These are phyloP conservation scores for Dactylorhiza incarnata DNA, from an alignment of 106 monocot species.

Conservation along the genomic window DNA sequence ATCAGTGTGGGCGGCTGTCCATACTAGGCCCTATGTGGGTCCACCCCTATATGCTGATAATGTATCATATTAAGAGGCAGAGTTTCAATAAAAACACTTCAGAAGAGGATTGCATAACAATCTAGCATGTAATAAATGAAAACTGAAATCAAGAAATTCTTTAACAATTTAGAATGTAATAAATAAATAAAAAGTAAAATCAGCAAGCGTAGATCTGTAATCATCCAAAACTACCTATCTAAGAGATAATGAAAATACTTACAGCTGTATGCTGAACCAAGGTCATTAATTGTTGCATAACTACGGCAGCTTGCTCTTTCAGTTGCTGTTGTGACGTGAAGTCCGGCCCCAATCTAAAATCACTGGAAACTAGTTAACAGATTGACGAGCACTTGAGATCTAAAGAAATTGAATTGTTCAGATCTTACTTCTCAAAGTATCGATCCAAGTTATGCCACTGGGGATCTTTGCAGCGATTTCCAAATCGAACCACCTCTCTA, in stretches of 20 bases:
- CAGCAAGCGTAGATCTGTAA: neutral
- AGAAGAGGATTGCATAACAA: too few relatives aligned
- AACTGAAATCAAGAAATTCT: too few relatives aligned
- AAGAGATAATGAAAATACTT: constrained; percentile 16
- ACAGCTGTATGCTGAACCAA: constrained; percentile 79
- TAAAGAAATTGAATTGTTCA: neutral
- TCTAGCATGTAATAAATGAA: too few relatives aligned
- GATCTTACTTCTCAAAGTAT: constrained; percentile 21
- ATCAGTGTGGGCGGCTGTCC: too few relatives aligned
- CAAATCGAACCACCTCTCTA: constrained; percentile 69
- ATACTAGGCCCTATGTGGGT: too few relatives aligned
- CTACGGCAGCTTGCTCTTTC: constrained; percentile 55
- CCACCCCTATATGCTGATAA: too few relatives aligned
- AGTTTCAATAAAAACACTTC: too few relatives aligned
- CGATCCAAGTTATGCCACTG: constrained; percentile 83
- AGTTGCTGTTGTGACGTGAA: constrained; percentile 46
- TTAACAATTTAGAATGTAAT: neutral
- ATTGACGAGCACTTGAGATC: neutral
- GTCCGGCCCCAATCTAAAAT: constrained; percentile 62
- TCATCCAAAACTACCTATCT: neutral
- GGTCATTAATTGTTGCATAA: constrained; percentile 62
- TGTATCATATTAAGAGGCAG: too few relatives aligned
- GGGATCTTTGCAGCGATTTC: constrained; percentile 79
- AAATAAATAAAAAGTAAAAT: neutral
- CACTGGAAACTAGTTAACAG: constrained; percentile 2